These are phyloP conservation scores for Hordeum pubiflorum DNA, from an alignment of 202 grass and related monocot genomes.

Conservation along the genomic window DNA sequence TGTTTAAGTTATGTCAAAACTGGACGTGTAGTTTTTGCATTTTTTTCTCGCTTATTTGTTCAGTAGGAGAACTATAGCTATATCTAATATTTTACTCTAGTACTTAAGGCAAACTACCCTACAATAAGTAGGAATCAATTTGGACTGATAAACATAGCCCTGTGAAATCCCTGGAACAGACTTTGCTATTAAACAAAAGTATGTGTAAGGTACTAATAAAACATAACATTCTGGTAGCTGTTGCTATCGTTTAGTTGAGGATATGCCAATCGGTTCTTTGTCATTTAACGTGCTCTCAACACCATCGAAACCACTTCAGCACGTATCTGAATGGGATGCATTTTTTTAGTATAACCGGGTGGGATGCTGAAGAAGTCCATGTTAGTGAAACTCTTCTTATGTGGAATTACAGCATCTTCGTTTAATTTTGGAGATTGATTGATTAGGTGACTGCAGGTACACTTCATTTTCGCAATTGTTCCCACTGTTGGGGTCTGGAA, in stretches of 20 bases:
- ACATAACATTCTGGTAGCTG: conserved; percentile 4
- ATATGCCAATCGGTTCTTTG: not conserved
- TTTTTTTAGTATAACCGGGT: not conserved
- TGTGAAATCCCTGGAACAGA: not conserved
- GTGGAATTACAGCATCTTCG: not conserved
- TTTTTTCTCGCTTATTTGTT: not conserved
- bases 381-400: not conserved
- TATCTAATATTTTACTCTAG: not conserved
- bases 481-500: conserved; percentile 52
- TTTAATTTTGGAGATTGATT: not conserved
- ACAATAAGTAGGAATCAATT: not conserved
- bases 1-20: not conserved
- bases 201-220: not conserved
- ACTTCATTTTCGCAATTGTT: conserved; percentile 83
- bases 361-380: not conserved
- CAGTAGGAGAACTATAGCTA: not conserved
- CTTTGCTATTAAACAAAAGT: not conserved
- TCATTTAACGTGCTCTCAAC: not conserved
- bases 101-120: not conserved
- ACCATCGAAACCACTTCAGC: not conserved
- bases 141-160: not conserved
- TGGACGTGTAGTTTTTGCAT: not conserved
- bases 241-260: conserved; percentile 14
- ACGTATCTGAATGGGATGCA: not conserved
- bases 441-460: conserved; percentile 46